phyloP scores from a whole-genome alignment of 2,329 filamentous ascomycete genomes.

The Acarospora socialis region DNA sequence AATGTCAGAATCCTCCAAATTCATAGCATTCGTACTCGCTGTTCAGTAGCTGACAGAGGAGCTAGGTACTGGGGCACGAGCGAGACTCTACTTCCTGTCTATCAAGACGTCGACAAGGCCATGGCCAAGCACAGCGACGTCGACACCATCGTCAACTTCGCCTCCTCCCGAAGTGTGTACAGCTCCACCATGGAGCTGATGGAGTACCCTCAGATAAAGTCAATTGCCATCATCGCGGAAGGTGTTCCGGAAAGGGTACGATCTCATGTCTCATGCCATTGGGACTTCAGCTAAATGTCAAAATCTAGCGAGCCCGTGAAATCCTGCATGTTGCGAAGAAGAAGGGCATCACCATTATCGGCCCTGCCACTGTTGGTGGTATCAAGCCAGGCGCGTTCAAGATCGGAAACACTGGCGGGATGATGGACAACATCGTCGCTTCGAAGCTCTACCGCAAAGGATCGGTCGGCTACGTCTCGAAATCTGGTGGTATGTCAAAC shows the following conservation, averaged over 20 bases:
- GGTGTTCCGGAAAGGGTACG: constrained; percentile 92
- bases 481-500: constrained; percentile 99
- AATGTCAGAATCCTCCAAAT: constrained; percentile 45
- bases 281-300: constrained; percentile 1
- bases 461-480: constrained; percentile 97
- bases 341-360: constrained; percentile 98
- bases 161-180: constrained; percentile 96
- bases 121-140: constrained; percentile 94
- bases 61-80: constrained; percentile 92
- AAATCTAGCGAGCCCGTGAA: constrained; percentile 72
- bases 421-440: constrained; percentile 99
- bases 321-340: constrained; percentile 92
- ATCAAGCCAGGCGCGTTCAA: constrained; percentile 99
- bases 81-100: constrained; percentile 95
- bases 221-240: constrained; percentile 98
- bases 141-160: constrained; percentile 98
- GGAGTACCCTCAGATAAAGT: constrained; percentile 92
- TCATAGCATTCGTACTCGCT: not conserved
- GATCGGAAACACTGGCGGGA: constrained; percentile 99
- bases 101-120: constrained; percentile 86
- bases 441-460: constrained; percentile 99
- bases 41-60: constrained; percentile 6
- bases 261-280: not conserved
- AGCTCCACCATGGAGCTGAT: constrained; percentile 97
- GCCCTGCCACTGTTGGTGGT: constrained; percentile 93